Base-by-base conservation (phyloP, 495 filamentous ascomycete genomes). In the Penicillium crystallinum region DNA sequence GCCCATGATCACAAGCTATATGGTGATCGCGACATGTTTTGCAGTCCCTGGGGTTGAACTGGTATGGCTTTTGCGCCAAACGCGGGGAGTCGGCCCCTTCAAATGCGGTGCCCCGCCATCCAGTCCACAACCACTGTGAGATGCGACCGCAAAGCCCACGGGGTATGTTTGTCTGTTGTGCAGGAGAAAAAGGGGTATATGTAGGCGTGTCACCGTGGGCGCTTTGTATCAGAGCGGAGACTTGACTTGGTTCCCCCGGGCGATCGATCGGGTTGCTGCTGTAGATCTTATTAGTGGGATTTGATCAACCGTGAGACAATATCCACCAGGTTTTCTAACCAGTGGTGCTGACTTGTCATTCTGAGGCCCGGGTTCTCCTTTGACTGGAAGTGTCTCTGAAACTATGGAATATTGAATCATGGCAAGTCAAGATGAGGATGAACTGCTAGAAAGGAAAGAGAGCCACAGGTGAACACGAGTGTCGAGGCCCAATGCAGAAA, bases 1-100 rank as follows among this genome's bases (percentile, higher is more conserved):
- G 41, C 10, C 57, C 50, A 27, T 58, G 67, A 52, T 74, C 69
- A 52, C 71, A 74, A n/a, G 36, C 34, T 6, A 63, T 63, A 1
- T 56, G 56, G 56, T 59, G 57, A 12, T 65, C 55, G 10, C 65
- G 64, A 53, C 71, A 74, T 0, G 63, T 62, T 38, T 66, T 68
- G 58, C 70, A 71, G 37, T 55, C 54, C 22, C 18, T 45, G 11
- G 38, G 40, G 53, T 27, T 29, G 14, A 42, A 36, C 14, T 39
- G 42, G 18, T 52, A 40, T 19, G 52, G 36, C 31, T 43, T 41
- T 25, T 15, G 25, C 25, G 34, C 34, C n/a, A 45, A 45, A 45
- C 33, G 15, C 18, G 27, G 27, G 42, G 27, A 45, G 21, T 22
- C 22, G 18, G 42, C 17, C 12, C 22, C 25, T n/a, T 54, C 38